Percentiles rank a stretch among this genome's conserved stretches.
Evolutionary conservation across 2,329 filamentous ascomycete genomes (phyloP).

Genomic region (Penicillium hesseltinei): DNA sequence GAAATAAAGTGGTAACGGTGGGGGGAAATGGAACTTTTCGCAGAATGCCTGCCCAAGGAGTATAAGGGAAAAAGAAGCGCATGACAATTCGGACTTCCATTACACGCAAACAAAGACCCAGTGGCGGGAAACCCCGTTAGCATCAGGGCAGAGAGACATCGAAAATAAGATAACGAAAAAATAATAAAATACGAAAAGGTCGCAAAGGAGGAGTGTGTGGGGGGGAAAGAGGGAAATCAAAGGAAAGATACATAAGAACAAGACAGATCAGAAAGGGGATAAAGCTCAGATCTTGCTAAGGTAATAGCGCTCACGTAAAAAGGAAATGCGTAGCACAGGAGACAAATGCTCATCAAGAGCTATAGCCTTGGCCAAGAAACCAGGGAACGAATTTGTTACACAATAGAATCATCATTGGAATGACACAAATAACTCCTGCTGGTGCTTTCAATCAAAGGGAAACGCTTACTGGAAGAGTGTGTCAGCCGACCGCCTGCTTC

Average conservation of each 20-base stretch:
- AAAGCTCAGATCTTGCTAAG: conserved; percentile 39
- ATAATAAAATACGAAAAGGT: conserved; percentile 5
- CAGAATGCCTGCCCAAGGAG: conserved; percentile 46
- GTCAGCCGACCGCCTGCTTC: conserved; percentile 30
- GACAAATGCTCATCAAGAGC: conserved; percentile 46
- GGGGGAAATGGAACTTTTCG: conserved; percentile 43
- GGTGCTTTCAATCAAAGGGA: conserved; percentile 43
- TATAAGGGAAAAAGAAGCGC: conserved; percentile 34
- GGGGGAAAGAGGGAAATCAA: conserved; percentile 13
- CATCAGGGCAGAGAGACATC: conserved; percentile 18
- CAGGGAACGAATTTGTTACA: conserved; percentile 39
- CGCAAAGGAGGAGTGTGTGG: conserved; percentile 1
- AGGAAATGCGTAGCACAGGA: conserved; percentile 43
- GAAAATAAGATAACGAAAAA: conserved; percentile 14
- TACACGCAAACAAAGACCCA: conserved; percentile 38
- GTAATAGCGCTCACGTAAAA: conserved; percentile 42
- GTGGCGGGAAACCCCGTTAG: conserved; percentile 22
- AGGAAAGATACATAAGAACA: conserved; percentile 20
- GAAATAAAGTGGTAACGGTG: conserved; percentile 16
- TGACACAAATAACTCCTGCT: conserved; percentile 44
- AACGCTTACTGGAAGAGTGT: conserved; percentile 36
- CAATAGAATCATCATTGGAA: conserved; percentile 44
- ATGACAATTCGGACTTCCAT: conserved; percentile 39
- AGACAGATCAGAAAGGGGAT: conserved; percentile 15
- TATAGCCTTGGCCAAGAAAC: conserved; percentile 37